Percentiles rank a stretch among this genome's conserved stretches.
Conservation (phyloP, 1,139 yeast genomes). For the Kurtzmaniella natalensis region DNA sequence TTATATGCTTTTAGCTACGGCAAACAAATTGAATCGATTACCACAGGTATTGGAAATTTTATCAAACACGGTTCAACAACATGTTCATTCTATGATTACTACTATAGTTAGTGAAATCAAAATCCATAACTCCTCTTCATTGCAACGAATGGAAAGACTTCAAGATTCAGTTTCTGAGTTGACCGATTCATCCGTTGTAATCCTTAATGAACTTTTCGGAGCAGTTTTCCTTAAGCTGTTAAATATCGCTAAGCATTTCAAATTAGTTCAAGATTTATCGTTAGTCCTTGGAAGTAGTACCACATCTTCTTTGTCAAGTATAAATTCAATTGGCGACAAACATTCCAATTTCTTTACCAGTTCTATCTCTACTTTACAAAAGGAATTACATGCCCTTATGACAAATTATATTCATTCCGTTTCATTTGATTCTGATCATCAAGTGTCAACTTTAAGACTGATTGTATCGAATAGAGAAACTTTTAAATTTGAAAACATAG, state of each 20-base stretch:
- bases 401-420: constrained; percentile 45
- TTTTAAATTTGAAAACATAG: constrained; percentile 49
- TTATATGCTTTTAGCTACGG: constrained; percentile 51
- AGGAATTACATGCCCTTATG: constrained; percentile 55
- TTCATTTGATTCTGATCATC: constrained; percentile 9
- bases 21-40: constrained; percentile 59
- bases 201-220: constrained; percentile 69
- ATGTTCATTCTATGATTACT: constrained; percentile 47
- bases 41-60: constrained; percentile 58
- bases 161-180: constrained; percentile 24
- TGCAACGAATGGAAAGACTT: constrained; percentile 30
- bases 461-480: constrained; percentile 16
- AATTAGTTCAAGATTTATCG: constrained; percentile 54
- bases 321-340: constrained; percentile 5
- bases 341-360: constrained; percentile 6
- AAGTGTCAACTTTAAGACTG: not conserved
- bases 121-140: constrained; percentile 32
- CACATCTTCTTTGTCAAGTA: constrained; percentile 4
- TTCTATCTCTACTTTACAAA: constrained; percentile 19
- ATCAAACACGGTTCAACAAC: constrained; percentile 39
- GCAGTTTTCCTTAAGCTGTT: constrained; percentile 59
- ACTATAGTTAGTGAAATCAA: constrained; percentile 64
- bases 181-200: constrained; percentile 48
- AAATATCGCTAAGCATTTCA: constrained; percentile 66
- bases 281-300: not conserved